Evolutionary conservation across 257 asterid genomes (phyloP).

Genomic region (Penstemon davidsonii): DNA sequence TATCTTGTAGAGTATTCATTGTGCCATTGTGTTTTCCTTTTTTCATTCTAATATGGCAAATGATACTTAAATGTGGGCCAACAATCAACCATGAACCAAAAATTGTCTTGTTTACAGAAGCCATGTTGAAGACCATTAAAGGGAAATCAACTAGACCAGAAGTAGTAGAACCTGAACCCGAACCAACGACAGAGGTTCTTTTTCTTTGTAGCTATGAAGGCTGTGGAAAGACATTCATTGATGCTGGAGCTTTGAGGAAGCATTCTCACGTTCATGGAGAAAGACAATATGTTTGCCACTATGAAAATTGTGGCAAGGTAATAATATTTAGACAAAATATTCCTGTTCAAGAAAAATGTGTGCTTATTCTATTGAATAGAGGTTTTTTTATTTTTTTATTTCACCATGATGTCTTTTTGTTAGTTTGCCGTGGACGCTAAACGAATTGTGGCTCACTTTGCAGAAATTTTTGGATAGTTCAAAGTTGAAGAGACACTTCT

Average conservation of each 20-base stretch:
- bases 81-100: slow-evolving; percentile 18
- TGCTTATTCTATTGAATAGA: background rate
- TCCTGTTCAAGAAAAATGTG: background rate
- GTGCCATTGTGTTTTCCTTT: background rate
- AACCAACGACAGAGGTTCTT: slow-evolving; percentile 93
- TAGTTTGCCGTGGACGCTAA: no score
- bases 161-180: slow-evolving; percentile 76
- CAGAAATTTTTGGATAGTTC: slow-evolving; percentile 99
- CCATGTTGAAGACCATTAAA: slow-evolving; percentile 58
- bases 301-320: slow-evolving; percentile 86
- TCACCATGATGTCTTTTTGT: background rate
- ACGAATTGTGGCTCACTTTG: slow-evolving; percentile 33
- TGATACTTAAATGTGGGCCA: no score
- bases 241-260: slow-evolving; percentile 96
- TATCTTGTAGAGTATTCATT: background rate
- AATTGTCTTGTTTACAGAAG: slow-evolving; percentile 51
- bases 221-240: slow-evolving; percentile 97
- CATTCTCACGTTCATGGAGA: slow-evolving; percentile 99
- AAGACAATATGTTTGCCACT: slow-evolving; percentile 90
- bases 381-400: background rate
- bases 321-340: background rate
- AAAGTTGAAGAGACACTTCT: slow-evolving; percentile 90
- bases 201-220: slow-evolving; percentile 96
- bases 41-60: no score
- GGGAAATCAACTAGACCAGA: slow-evolving; percentile 68